Evolutionary conservation across 2,329 filamentous ascomycete genomes (phyloP).

Genomic region (Zasmidium angulare): DNA sequence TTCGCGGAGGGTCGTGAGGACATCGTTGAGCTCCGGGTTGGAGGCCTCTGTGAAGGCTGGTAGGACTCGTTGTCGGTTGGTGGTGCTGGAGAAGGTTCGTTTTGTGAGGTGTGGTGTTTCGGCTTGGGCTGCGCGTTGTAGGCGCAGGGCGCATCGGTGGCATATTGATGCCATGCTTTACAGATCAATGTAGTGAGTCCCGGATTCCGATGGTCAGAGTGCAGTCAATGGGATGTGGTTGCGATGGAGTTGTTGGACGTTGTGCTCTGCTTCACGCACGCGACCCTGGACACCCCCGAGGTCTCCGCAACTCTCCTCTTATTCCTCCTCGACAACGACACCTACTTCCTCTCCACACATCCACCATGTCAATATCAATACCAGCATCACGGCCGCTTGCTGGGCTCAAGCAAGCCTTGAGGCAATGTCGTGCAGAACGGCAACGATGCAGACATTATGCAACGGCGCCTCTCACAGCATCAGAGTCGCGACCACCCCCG

Average conservation of each 20-base stretch:
- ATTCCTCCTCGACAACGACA: background rate
- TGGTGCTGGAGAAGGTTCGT: constrained; percentile 29
- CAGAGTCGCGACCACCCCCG: constrained; percentile 25
- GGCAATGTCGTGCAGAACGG: constrained; percentile 51
- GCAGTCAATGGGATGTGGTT: background rate
- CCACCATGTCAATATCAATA: constrained; percentile 57
- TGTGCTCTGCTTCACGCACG: background rate
- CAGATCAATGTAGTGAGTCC: too few relatives aligned
- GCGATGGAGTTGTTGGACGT: background rate
- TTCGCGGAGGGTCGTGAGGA: constrained; percentile 43
- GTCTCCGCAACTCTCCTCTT: constrained; percentile 11
- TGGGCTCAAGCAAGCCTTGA: constrained; percentile 66
- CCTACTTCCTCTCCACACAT: constrained; percentile 1
- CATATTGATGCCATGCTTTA: constrained; percentile 28
- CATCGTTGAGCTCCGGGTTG: constrained; percentile 40
- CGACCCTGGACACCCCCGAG: constrained; percentile 12
- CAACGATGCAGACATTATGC: constrained; percentile 33
- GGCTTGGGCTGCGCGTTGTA: constrained; percentile 27
- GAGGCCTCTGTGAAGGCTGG: constrained; percentile 44
- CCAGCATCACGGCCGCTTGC: constrained; percentile 62
- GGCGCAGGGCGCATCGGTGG: constrained; percentile 33
- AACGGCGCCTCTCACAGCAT: constrained; percentile 39
- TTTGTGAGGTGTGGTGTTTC: constrained; percentile 13
- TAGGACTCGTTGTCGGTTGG: constrained; percentile 25
- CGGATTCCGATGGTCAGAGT: background rate